Conservation (phyloP, 495 filamentous ascomycete species). For the Penicillium fimorum region DNA sequence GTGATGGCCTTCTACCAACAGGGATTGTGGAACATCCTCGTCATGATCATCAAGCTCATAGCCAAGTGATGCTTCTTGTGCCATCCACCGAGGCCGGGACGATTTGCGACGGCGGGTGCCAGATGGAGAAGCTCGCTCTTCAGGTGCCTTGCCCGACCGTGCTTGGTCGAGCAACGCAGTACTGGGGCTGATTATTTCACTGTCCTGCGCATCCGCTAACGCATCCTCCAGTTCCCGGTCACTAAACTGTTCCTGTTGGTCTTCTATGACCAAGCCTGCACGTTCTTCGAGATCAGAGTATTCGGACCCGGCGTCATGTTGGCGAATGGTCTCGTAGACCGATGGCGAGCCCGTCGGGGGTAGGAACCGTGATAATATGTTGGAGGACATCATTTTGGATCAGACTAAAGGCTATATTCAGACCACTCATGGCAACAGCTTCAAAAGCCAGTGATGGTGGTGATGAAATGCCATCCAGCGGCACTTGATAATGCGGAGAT, state of each 20-base stretch:
- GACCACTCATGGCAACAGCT: conserved; percentile 22
- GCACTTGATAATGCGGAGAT: conserved; percentile 5
- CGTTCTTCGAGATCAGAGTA: conserved; percentile 64
- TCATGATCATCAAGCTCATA: conserved; percentile 70
- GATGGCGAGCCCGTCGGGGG: conserved; percentile 63
- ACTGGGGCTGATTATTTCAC: conserved; percentile 58
- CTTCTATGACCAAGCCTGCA: conserved; percentile 65
- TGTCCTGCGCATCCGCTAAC: conserved; percentile 60
- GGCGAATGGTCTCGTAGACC: conserved; percentile 68
- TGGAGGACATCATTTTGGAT: conserved; percentile 67
- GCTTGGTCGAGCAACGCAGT: conserved; percentile 37
- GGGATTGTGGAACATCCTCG: conserved; percentile 87
- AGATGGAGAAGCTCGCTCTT: conserved; percentile 16
- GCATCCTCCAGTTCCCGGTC: conserved; percentile 71
- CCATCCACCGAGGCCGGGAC: conserved; percentile 36
- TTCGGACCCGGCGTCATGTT: conserved; percentile 58
- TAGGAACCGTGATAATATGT: conserved; percentile 71
- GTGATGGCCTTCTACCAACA: conserved; percentile 69
- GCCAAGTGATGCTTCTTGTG: conserved; percentile 24
- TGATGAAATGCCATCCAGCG: conserved; percentile 21
- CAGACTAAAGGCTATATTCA: conserved; percentile 9
- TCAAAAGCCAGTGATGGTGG: conserved; percentile 11
- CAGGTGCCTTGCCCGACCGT: conserved; percentile 15
- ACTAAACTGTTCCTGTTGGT: conserved; percentile 62
- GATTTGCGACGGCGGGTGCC: conserved; percentile 32